Base-by-base conservation (phyloP, 2,329 filamentous ascomycete genomes). In the Fusarium duplospermum region DNA sequence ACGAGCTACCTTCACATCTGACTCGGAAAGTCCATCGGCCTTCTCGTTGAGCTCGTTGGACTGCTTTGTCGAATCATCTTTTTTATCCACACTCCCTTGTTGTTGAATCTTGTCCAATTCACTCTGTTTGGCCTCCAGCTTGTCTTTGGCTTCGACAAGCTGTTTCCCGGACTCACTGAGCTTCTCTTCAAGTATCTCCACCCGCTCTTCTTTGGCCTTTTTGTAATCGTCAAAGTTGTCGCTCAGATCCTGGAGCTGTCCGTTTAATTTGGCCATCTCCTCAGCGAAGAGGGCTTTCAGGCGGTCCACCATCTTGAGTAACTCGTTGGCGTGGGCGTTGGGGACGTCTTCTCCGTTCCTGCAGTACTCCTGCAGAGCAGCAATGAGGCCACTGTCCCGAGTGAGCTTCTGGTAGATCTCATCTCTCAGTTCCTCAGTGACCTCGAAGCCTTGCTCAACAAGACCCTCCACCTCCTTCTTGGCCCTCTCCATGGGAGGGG, bases 291-390 rank as follows among this genome's bases (percentile, higher is more conserved):
- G 62, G 14, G 72, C 56, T 45, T 65, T 68, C 29, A 77, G 33
- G 7, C 71, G 66, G 33, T 77, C 62, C 9, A 63, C 33, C 27
- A 45, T 50, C 16, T 45, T 59, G 13, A 71, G 10, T 6, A 75
- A 16, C 33, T 71, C 59, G 20, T 67, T 75, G 54, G 63, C 71
- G 33, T 69, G 38, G 36, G 69, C 63, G 16, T 73, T 31, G 9
- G 67, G 69, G 5, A 77, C 60, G 6, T 20, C 4, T 1, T 36
- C 16, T 29, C 64, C 50, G n/a, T 38, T 50, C 18, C 20, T 6
- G 29, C 61, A 72, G 62, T 64, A 72, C 29, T 76, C 70, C 36
- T 47, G 38, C 18, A 77, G 54, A n/a, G 66, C 61, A 4, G 71
- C 27, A 10, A 59, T 18, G 9, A 73, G 42, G 2, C 75, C 75